Evolutionary conservation across 2,329 filamentous ascomycete species (phyloP).

Genomic region (Penicillium sp.): DNA sequence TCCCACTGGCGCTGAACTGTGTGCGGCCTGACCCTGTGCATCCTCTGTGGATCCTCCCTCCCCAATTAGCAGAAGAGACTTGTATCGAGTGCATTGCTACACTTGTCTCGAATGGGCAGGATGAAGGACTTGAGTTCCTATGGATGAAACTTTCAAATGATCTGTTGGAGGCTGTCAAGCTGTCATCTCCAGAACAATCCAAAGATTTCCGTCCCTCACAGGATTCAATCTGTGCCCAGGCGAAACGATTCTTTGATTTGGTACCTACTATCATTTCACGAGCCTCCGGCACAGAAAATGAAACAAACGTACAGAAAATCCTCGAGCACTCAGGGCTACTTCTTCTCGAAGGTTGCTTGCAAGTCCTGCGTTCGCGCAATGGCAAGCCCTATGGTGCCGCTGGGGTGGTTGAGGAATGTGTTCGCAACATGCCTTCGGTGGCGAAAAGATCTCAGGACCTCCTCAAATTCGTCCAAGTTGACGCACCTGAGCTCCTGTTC

Average conservation of each 20-base stretch:
- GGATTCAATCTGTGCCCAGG: constrained; percentile 64
- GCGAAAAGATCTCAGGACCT: constrained; percentile 47
- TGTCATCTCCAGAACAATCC: constrained; percentile 79
- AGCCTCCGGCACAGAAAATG: constrained; percentile 25
- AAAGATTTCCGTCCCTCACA: constrained; percentile 75
- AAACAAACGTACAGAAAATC: constrained; percentile 30
- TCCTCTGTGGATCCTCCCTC: constrained; percentile 54
- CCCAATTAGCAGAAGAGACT: constrained; percentile 39
- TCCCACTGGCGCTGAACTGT: constrained; percentile 58
- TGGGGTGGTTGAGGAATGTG: constrained; percentile 56
- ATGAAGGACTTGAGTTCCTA: constrained; percentile 54
- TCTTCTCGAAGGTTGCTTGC: constrained; percentile 52
- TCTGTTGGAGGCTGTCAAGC: constrained; percentile 68
- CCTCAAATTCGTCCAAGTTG: constrained; percentile 55
- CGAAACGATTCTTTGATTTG: constrained; percentile 67
- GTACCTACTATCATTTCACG: constrained; percentile 42
- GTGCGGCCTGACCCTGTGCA: constrained; percentile 50
- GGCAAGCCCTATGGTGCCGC: constrained; percentile 69
- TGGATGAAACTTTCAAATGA: constrained; percentile 65
- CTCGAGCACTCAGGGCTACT: constrained; percentile 39
- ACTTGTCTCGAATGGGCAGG: constrained; percentile 45
- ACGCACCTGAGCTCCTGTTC: constrained; percentile 61
- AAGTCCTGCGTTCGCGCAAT: constrained; percentile 55
- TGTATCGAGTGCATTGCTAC: constrained; percentile 42
- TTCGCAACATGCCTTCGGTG: constrained; percentile 47